These are phyloP conservation scores for Ustilago shanxiensis DNA, from an alignment of 1,284 basidiomycete genomes.

Conservation along the genomic window DNA sequence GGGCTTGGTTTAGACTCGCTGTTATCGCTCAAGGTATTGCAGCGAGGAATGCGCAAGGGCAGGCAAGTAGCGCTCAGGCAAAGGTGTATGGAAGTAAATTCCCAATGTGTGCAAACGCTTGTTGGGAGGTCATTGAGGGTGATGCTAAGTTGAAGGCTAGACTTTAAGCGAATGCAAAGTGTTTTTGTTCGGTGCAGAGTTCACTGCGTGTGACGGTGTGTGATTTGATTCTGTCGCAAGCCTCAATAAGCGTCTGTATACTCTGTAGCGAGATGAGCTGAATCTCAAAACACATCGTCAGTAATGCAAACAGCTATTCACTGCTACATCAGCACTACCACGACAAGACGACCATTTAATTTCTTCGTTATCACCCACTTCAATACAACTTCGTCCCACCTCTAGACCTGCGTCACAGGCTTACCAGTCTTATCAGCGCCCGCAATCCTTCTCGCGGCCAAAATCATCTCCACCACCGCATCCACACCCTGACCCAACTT, in stretches of 20 bases:
- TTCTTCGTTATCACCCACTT: too few species aligned
- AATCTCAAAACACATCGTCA: too few species aligned
- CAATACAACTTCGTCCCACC: background rate
- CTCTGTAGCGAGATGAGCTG: too few species aligned
- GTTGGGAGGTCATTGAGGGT: slow-evolving; percentile 23
- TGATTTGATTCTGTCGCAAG: too few species aligned
- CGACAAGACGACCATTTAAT: too few species aligned
- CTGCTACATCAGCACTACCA: too few species aligned
- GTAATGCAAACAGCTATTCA: too few species aligned
- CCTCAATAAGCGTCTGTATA: too few species aligned
- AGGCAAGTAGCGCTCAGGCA: slow-evolving; percentile 82
- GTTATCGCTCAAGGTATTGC: slow-evolving; percentile 94
- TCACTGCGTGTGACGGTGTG: too few species aligned
- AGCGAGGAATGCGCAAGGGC: slow-evolving; percentile 84
- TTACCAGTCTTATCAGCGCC: slow-evolving; percentile 69
- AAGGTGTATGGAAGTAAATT: slow-evolving; percentile 58
- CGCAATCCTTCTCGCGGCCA: slow-evolving; percentile 84
- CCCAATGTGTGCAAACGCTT: slow-evolving; percentile 39
- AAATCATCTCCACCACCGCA: slow-evolving; percentile 83
- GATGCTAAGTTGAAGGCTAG: slow-evolving; percentile 10
- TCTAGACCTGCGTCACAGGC: background rate
- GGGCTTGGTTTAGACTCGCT: slow-evolving; percentile 87
- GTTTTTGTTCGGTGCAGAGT: too few species aligned
- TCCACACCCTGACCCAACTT: slow-evolving; percentile 84
- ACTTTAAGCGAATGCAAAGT: too few species aligned